Conservation (phyloP, 2,329 filamentous ascomycete genomes). For the Fusarium metavorans region DNA sequence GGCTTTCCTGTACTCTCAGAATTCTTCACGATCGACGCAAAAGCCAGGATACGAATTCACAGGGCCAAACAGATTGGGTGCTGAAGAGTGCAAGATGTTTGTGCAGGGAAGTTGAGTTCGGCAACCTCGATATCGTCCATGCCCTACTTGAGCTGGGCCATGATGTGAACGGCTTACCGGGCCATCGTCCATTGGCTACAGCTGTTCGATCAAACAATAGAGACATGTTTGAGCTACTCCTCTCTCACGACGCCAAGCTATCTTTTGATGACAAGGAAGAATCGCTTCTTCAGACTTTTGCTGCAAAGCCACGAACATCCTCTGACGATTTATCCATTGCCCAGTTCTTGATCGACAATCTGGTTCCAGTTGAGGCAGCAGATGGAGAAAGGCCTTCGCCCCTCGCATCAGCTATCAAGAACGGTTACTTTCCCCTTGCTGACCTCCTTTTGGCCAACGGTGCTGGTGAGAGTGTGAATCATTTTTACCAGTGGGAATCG, state of each 20-base stretch:
- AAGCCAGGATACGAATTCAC: not conserved
- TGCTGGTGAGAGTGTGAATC: not conserved
- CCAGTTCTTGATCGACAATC: not conserved
- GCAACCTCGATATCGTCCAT: not conserved
- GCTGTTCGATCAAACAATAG: conserved; percentile 1
- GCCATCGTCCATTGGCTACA: not conserved
- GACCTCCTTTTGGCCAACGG: not conserved
- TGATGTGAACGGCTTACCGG: not conserved
- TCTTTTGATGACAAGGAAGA: not conserved
- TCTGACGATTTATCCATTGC: not conserved
- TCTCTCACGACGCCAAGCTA: not conserved
- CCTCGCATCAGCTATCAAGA: not conserved
- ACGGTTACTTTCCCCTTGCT: not conserved
- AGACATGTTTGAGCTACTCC: not conserved
- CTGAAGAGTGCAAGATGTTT: not conserved
- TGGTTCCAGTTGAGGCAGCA: not conserved
- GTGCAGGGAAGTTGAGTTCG: not conserved
- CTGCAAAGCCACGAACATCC: not conserved
- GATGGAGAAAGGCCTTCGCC: not conserved
- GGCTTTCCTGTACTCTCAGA: not conserved
- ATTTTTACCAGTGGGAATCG: not conserved
- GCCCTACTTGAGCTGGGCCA: not conserved
- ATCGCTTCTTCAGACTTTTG: not conserved
- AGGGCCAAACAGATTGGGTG: not conserved
- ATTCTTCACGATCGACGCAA: not conserved